Evolutionary conservation across 371 early-diverging fungal genomes (phyloP), one percentile per base, ranked within the genome.

Genomic region (Mycotypha africana): DNA sequence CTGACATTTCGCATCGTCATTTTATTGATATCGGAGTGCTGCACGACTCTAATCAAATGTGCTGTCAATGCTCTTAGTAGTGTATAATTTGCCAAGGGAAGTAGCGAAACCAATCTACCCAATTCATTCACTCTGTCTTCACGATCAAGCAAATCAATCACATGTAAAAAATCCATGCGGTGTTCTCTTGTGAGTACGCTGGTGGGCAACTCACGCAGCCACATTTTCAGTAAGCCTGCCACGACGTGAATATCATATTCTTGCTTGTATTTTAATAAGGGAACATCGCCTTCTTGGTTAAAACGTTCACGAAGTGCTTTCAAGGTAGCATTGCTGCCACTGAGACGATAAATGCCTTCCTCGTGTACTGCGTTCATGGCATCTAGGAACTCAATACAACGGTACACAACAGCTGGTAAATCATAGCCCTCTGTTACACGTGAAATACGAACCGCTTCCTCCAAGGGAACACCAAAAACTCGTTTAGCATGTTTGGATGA

Each of bases 221-320:
- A 93, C 46, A 89, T 76, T 59, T 93, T 93, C 34, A 93, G 67
- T 34, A 92, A 56, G 2, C 92, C 89, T 7, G 92, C 85, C n/a
- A 92, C 77, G 0, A 82, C 89, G 58, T 93, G 93, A 2, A 86
- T 79, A 56, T 93, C 93, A 24, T 73, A 69, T 20, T 67, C 74
- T 42, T 73, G 65, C 30, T 70, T 80, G 22, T 66, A 40, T 33
- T 64, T 56, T 22, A 83, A 40, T 6, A 88, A 53, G 42, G 84
- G 71, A 15, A 81, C 71, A 62, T 88, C 88, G 2, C 82, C 81
- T 24, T 85, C 81, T 51, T 49, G 55, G 45, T 91, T 77, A 46
- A 91, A 91, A 38, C 70, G 57, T 34, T 74, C 76, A 48, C 76
- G 76, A 12, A 91, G 57, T 22, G 48, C 48, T 28, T 79, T 73